Base-by-base conservation (phyloP, 345 rosid species). In the Pistacia atlantica region DNA sequence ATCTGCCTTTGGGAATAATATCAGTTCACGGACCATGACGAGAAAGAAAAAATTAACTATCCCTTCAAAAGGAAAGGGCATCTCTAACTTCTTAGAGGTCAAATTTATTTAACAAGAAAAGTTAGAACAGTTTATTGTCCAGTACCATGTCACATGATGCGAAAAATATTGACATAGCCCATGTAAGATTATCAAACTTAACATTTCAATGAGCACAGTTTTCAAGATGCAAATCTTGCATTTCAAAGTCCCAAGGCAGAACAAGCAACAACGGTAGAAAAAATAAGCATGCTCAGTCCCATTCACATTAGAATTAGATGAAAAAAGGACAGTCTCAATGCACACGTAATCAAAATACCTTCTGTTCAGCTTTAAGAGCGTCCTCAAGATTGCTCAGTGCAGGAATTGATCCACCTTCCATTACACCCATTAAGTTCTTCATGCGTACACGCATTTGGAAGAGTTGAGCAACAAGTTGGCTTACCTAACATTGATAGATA, bases 361-460 rank as follows among this genome's bases (percentile, higher is more conserved):
- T 93, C 79, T 93, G 89, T 73, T 90, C 90, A 66, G 89, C 78
- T 86, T 96, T 93, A 80, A 96, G 79, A 51, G 97, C 84, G 67
- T 96, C 97, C 83, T 96, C 91, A 17, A 93, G 97, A 81, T 84
- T 83, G 87, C 95, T 96, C 64, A 93, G 78, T 22, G 98, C 88
- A 75, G 99, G 99, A 72, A 93, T 81, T 17, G 98, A 92, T 77
- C 98, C 97, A 51, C 97, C 97, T 79, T 91, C 92, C 98, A 93
- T 90, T 56, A 86, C 89, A 67, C 97, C 94, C 97, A 93, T 92
- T 79, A 96, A 84, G 77, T 96, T 96, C 97, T 93, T 96, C 99
- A 96, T 93, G 9, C 86, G 88, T 51, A 89, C 92, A 66, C 97
- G 93, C 97, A 96, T 96, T 88, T 93, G 97, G 82, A 93, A 96